These are phyloP conservation scores for Penicillium diatomitis DNA, from an alignment of 495 filamentous ascomycete species.

Conservation along the genomic window DNA sequence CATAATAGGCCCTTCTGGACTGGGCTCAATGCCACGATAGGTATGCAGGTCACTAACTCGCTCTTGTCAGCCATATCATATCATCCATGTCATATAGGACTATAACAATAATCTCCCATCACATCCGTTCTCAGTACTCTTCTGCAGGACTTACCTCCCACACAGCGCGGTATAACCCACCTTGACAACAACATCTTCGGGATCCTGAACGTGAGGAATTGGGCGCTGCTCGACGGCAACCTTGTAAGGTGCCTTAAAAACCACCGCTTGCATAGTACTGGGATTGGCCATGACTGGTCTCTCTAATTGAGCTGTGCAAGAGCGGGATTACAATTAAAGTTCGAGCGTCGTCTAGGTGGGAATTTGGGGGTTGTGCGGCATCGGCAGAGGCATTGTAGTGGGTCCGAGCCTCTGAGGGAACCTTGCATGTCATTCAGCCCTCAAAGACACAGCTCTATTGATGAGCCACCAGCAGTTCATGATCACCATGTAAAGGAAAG, in stretches of 20 bases:
- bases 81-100: neutral
- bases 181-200: slow-evolving; percentile 75
- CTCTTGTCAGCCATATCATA: neutral
- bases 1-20: slow-evolving; percentile 58
- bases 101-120: too few relatives aligned
- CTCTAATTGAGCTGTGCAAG: neutral
- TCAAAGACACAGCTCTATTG: too few relatives aligned
- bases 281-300: slow-evolving; percentile 5
- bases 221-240: slow-evolving; percentile 41
- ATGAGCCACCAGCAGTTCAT: too few relatives aligned
- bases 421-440: too few relatives aligned
- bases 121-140: neutral
- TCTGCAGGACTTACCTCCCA: slow-evolving; percentile 57
- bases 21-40: slow-evolving; percentile 73
- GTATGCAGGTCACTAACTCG: slow-evolving; percentile 71
- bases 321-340: neutral
- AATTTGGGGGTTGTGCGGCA: too few relatives aligned
- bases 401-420: too few relatives aligned
- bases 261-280: slow-evolving; percentile 40
- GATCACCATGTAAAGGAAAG: too few relatives aligned
- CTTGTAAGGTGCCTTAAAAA: slow-evolving; percentile 40
- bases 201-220: slow-evolving; percentile 52
- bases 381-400: too few relatives aligned
- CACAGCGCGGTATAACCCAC: slow-evolving; percentile 81
- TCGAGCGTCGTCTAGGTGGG: too few relatives aligned